These are phyloP conservation scores for Penicillium fuscoglaucum DNA, from an alignment of 2,329 filamentous ascomycete genomes.

Conservation along the genomic window DNA sequence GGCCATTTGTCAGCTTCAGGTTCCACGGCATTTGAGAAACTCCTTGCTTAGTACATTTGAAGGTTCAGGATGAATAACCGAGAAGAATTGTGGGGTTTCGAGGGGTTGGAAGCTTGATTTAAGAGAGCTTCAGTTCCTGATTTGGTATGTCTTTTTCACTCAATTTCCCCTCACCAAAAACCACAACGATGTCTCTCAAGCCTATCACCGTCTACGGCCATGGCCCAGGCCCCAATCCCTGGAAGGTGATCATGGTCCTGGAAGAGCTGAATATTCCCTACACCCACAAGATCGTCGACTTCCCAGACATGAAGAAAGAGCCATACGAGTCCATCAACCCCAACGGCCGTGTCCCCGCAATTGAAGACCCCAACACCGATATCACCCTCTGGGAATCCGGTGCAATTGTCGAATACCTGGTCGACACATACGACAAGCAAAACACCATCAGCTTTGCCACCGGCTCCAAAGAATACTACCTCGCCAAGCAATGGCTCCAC, in stretches of 20 bases:
- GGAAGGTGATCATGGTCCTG: slow-evolving; percentile 36
- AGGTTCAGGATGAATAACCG: not conserved
- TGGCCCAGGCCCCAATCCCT: slow-evolving; percentile 31
- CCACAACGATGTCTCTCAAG: slow-evolving; percentile 22
- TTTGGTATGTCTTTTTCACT: not conserved
- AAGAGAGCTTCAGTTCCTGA: not conserved
- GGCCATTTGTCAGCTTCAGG: not conserved
- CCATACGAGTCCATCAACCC: slow-evolving; percentile 33
- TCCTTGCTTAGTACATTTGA: not conserved
- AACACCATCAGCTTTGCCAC: slow-evolving; percentile 39
- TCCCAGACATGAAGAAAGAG: slow-evolving; percentile 33
- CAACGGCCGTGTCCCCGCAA: slow-evolving; percentile 39
- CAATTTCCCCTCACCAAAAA: not conserved
- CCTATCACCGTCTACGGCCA: slow-evolving; percentile 26
- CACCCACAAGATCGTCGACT: slow-evolving; percentile 22
- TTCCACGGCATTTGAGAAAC: not conserved
- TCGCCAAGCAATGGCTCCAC: slow-evolving; percentile 48
- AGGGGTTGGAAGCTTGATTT: not conserved
- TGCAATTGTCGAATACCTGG: slow-evolving; percentile 47
- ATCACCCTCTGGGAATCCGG: slow-evolving; percentile 49
- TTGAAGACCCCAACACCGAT: slow-evolving; percentile 40
- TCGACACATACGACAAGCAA: slow-evolving; percentile 48
- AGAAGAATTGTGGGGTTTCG: not conserved
- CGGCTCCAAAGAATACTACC: slow-evolving; percentile 38
- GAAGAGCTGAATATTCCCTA: slow-evolving; percentile 37